Base-by-base conservation (phyloP, 176 grass and related monocot species). In the Puya raimondii region DNA sequence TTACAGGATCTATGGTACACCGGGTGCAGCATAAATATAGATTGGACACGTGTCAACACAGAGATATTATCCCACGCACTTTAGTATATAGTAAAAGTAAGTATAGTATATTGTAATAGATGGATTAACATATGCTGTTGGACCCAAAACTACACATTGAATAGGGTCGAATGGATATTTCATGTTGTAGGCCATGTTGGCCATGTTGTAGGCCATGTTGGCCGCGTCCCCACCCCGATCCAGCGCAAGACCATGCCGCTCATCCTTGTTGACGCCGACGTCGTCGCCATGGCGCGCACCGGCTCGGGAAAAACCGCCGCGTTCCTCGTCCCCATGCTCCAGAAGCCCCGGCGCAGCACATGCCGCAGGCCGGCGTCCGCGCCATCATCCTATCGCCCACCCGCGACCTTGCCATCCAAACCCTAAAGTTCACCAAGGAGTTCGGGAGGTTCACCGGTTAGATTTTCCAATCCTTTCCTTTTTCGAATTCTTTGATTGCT, bases 301-400 rank as follows among this genome's bases (percentile, higher is more conserved):
- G 94, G 94, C 0, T 99, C 94, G 47, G 89, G 89, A 17, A 99
- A 99, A 77, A 99, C 94, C 50, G 89, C 94, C 2, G 94, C 94
- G 9, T 99, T 99, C 81, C 86, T 99, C 0, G 69, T 99, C 11
- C 89, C 89, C 56, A 99, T 91, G 94, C 89, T 99, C 52, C 87
- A 93, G 80, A 91, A 88, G 65, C 94, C 90, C 68, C 89, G 94
- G 42, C n/a, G n/a, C 72, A 82, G 50, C 87, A 85, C 23, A 89
- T 88, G 63, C 75, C 89, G 0, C 84, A 86, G 70, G 84, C 87
- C 12, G 94, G 94, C n/a, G 72, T 93, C 54, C 81, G 82, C 12
- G 89, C 94, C 9, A 81, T 99, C 63, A 82, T 99, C 71, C 94
- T 99, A 6, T 93, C 94, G 8, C 94, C 94, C 22, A 99, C 89